Evolutionary conservation across 2,329 filamentous ascomycete species (phyloP).

Genomic region (Penicillium sp.): DNA sequence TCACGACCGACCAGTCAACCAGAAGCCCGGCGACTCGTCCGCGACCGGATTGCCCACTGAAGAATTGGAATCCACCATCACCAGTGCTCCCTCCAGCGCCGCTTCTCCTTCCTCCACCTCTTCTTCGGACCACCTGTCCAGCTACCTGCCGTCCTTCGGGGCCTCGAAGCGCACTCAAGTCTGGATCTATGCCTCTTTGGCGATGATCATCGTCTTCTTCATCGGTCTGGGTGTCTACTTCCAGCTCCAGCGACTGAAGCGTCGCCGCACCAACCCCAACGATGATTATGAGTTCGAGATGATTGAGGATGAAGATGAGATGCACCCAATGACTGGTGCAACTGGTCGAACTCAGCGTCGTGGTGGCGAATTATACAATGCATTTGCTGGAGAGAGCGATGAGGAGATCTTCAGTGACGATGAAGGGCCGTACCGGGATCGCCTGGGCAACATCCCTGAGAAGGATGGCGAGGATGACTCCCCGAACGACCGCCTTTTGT

Average conservation of each 20-base stretch:
- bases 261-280: constrained; percentile 73
- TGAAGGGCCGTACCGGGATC: constrained; percentile 45
- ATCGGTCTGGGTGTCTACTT: constrained; percentile 80
- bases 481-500: constrained; percentile 22
- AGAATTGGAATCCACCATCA: constrained; percentile 26
- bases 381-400: constrained; percentile 92
- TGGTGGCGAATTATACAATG: constrained; percentile 94
- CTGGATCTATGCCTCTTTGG: constrained; percentile 90
- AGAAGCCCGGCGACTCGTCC: constrained; percentile 57
- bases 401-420: constrained; percentile 65
- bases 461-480: constrained; percentile 29
- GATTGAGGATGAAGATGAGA: constrained; percentile 77
- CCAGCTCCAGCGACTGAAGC: constrained; percentile 77
- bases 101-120: constrained; percentile 44
- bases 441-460: constrained; percentile 29
- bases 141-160: constrained; percentile 87
- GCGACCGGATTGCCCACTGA: constrained; percentile 22
- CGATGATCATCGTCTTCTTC: constrained; percentile 86
- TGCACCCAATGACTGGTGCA: constrained; percentile 53
- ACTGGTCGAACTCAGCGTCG: constrained; percentile 59
- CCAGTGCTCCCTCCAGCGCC: constrained; percentile 34
- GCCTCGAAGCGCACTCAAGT: constrained; percentile 84
- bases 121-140: constrained; percentile 70
- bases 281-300: constrained; percentile 95
- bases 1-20: constrained; percentile 67